A percentile compares a stretch with the other conserved stretches of the same genome.
Evolutionary conservation across 768 basidiomycete genomes (phyloP).

Genomic region (Erythrobasidium yunnanense): DNA sequence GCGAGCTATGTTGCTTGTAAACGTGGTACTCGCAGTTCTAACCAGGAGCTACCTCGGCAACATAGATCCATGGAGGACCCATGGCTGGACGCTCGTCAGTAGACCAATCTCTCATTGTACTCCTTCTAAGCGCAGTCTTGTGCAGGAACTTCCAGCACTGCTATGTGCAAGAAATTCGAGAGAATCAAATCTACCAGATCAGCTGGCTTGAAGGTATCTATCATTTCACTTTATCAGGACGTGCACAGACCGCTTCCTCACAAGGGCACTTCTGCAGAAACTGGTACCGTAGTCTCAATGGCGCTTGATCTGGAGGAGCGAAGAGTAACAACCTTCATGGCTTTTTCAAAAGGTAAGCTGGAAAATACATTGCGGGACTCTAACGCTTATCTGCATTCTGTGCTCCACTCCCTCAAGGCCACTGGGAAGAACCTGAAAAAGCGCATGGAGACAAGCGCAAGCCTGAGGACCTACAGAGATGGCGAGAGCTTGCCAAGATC

Average conservation of each 20-base stretch:
- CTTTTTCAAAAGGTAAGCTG: slow-evolving; percentile 26
- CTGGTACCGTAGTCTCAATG: slow-evolving; percentile 30
- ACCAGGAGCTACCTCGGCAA: not conserved
- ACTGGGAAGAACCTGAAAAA: slow-evolving; percentile 27
- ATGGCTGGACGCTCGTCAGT: slow-evolving; percentile 25
- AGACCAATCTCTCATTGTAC: not conserved
- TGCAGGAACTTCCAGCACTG: slow-evolving; percentile 28
- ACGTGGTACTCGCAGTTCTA: not conserved
- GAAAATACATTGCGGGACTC: not conserved
- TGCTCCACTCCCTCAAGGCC: slow-evolving; percentile 14
- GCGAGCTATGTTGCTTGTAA: not conserved
- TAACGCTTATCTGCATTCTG: not conserved
- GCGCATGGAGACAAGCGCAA: slow-evolving; percentile 35
- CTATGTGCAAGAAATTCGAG: slow-evolving; percentile 27
- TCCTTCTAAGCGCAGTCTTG: not conserved
- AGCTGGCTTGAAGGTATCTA: slow-evolving; percentile 30
- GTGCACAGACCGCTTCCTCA: not conserved
- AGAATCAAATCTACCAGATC: slow-evolving; percentile 30
- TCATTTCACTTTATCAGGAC: not conserved
- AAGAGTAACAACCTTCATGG: slow-evolving; percentile 29
- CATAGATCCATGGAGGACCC: slow-evolving; percentile 26
- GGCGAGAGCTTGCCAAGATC: slow-evolving; percentile 29
- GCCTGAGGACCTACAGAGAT: slow-evolving; percentile 27
- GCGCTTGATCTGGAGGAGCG: slow-evolving; percentile 26
- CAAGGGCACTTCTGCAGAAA: slow-evolving; percentile 16